phyloP scores from a whole-genome alignment of 2,329 filamentous ascomycete species.

The Cyphellophora attinorum region DNA sequence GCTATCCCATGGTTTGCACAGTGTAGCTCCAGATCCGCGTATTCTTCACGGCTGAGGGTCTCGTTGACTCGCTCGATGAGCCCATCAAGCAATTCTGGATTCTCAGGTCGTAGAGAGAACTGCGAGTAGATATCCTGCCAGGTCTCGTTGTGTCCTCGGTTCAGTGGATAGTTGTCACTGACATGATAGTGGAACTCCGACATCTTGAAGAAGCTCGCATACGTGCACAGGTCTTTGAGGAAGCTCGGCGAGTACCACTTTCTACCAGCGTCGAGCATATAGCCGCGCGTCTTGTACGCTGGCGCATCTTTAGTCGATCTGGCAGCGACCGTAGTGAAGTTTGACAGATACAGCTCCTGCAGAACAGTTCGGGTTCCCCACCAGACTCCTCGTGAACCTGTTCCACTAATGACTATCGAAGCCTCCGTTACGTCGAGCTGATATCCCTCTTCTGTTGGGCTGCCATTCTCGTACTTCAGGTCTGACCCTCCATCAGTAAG shows the following conservation, averaged over 20 bases:
- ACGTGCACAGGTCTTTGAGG: constrained; percentile 48
- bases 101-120: constrained; percentile 46
- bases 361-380: constrained; percentile 49
- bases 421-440: constrained; percentile 28
- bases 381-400: constrained; percentile 47
- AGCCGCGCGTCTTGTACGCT: constrained; percentile 41
- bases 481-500: constrained; percentile 14
- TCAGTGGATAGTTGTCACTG: constrained; percentile 47
- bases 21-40: constrained; percentile 41
- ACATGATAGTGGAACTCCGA: constrained; percentile 51
- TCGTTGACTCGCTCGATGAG: constrained; percentile 45
- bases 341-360: constrained; percentile 38
- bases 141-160: constrained; percentile 34
- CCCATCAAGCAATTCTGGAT: constrained; percentile 32
- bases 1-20: constrained; percentile 49
- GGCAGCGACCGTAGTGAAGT: constrained; percentile 26
- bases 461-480: constrained; percentile 39
- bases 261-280: constrained; percentile 44
- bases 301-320: constrained; percentile 41
- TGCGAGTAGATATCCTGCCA: constrained; percentile 44
- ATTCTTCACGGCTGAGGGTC: constrained; percentile 42
- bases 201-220: constrained; percentile 53
- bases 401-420: constrained; percentile 37
- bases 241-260: constrained; percentile 49
- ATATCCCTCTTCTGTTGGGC: constrained; percentile 41